Base-by-base conservation (phyloP, 2,329 filamentous ascomycete species). In the Aspergillus neotritici region DNA sequence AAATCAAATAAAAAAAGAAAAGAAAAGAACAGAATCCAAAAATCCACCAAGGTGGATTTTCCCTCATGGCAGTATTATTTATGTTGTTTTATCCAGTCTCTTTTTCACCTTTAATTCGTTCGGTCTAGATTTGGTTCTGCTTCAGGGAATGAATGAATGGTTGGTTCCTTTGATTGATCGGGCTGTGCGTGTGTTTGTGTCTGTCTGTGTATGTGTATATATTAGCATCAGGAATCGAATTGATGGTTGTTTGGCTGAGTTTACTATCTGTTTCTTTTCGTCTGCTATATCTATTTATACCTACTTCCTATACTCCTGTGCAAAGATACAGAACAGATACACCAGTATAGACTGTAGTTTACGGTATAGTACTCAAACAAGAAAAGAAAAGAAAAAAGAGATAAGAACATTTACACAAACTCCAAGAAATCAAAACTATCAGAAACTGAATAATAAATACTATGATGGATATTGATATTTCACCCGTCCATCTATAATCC, bases 171-270 rank as follows among this genome's bases (percentile, higher is more conserved):
- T 57, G 43, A 53, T 45, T 48, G 45, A 50, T 52, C 47, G 55
- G 49, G 51, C 40, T 50, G 42, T 47, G 34, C 47, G 40, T 50
- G 39, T 25, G 21, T 25, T 25, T 25, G 21, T 25, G 21, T 25
- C 21, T 50, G 49, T 47, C 51, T 47, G 48, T 62, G 55, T 61
- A 56, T 64, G 56, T 64, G 61, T 66, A 64, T 58, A 63, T 65
- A 60, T 63, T 61, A 61, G 61, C 60, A 64, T 64, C 55, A 62
- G 61, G 57, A 63, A 64, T 62, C 51, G 57, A 63, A 64, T 62
- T 51, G 53, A 57, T 53, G 51, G 57, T 60, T 56, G 52, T 58
- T 60, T 55, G 46, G 50, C 41, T 41, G 37, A n/a, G 21, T 30
- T 43, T 29, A 16, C 31, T 40, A 6, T 36, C n/a, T 42, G 44